Evolutionary conservation across 495 filamentous ascomycete genomes (phyloP), one percentile per base, ranked within the genome.

Genomic region (Daldinia caldariorum): DNA sequence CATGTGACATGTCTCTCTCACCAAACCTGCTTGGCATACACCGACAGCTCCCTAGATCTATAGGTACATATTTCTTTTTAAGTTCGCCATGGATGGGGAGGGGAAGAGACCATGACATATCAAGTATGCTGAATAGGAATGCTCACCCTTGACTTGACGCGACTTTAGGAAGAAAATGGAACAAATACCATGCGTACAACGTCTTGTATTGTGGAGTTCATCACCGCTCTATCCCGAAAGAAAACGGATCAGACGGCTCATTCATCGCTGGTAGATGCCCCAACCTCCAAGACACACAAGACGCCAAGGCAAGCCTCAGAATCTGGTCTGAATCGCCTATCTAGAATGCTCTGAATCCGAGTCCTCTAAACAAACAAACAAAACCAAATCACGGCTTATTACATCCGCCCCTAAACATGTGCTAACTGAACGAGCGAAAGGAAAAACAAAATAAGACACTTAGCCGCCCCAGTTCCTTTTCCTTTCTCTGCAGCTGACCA

Each of bases 401-500:
- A 66, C 60, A 49, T 61, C 51, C 58, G 65, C 60, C 63, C 54
- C 50, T 49, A 55, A 63, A 49, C 41, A 58, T 43, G 39, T 38
- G 61, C 47, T 66, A 55, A 37, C 53, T 51, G 34, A 65, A 51
- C 54, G 43, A 51, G 20, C 37, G 62, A 38, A 38, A 29, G 13
- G 26, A 59, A 34, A 53, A 63, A 45, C 20, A 47, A 63, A 55
- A 38, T 18, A 61, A 64, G 51, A 22, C 43, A 47, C 59, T 38
- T 26, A 60, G 55, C 67, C 63, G 29, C 56, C 61, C 50, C n/a
- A 51, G 22, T 63, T 65, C 35, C 59, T 35, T 60, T 66, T 60
- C 41, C 72, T 45, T 63, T 56, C 61, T 54, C 58, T 61, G 58
- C 61, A 55, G 65, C 61, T 55, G 56, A 41, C 65, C 61, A 69